These are phyloP conservation scores for Trichosporon sp. DNA, from an alignment of 1,284 basidiomycete genomes.

Conservation along the genomic window DNA sequence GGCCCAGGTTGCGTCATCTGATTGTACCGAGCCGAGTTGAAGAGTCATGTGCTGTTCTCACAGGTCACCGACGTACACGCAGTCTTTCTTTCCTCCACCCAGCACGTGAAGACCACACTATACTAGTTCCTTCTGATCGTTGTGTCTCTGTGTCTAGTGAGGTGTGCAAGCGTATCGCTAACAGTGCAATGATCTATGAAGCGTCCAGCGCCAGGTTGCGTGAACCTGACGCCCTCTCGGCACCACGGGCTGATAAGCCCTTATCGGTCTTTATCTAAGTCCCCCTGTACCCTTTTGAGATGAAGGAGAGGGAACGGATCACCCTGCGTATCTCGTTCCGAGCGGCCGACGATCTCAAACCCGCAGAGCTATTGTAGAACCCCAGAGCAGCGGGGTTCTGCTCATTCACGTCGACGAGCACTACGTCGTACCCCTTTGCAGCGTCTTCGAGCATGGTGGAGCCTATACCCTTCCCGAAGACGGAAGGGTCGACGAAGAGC, in stretches of 20 bases:
- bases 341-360: background rate
- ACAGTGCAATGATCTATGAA: too few species aligned
- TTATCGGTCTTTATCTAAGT: background rate
- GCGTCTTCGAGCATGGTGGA: background rate
- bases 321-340: background rate
- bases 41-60: background rate
- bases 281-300: background rate
- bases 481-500: background rate
- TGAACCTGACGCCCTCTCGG: too few species aligned
- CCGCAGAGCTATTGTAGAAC: background rate
- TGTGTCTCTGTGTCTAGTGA: too few species aligned
- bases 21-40: background rate
- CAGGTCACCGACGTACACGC: background rate
- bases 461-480: background rate
- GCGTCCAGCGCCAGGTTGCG: too few species aligned
- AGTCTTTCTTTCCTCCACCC: background rate
- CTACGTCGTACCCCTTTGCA: background rate
- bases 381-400: background rate
- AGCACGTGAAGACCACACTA: background rate
- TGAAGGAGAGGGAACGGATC: background rate
- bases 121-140: too few species aligned
- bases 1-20: background rate
- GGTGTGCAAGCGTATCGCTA: too few species aligned
- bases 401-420: constrained; percentile 2
- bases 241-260: background rate